phyloP scores from a whole-genome alignment of 1,284 basidiomycete species.

The Cystobasidiaceae sp. region DNA sequence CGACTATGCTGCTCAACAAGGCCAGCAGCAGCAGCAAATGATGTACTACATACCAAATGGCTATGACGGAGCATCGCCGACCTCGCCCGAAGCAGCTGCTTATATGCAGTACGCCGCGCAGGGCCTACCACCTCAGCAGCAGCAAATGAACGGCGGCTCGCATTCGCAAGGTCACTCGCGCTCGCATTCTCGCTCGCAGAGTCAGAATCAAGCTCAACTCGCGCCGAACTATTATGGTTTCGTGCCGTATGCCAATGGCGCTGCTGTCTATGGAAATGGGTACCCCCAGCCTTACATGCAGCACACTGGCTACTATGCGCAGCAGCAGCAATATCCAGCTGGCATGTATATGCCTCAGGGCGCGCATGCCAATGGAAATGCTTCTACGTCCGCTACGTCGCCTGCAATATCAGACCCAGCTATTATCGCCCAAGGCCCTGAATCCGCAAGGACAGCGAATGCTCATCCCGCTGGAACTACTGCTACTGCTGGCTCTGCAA shows the following conservation, averaged over 20 bases:
- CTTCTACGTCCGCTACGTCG: background rate
- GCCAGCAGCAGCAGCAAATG: background rate
- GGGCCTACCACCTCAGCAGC: background rate
- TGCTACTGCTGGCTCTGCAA: background rate
- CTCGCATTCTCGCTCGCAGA: background rate
- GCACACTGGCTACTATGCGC: slow-evolving; percentile 1
- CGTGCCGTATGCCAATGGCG: slow-evolving; percentile 3
- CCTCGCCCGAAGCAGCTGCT: background rate
- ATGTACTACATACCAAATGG: background rate
- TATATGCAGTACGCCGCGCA: background rate
- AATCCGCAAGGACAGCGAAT: background rate
- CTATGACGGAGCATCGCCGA: background rate
- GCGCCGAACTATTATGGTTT: slow-evolving; percentile 9
- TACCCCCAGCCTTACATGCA: background rate
- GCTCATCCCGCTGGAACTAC: background rate
- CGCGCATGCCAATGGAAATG: background rate
- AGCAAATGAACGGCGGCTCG: no score
- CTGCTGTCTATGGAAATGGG: background rate
- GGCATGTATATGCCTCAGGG: slow-evolving; percentile 2
- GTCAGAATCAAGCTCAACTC: background rate
- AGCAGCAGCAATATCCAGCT: background rate
- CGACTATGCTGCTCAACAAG: background rate
- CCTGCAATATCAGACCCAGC: slow-evolving; percentile 21
- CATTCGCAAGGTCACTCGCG: background rate
- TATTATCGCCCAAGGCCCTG: slow-evolving; percentile 19